A percentile compares a stretch with the other conserved stretches of the same genome.
phyloP scores from a whole-genome alignment of 495 filamentous ascomycete species.

The Aspergillus hancockii region DNA sequence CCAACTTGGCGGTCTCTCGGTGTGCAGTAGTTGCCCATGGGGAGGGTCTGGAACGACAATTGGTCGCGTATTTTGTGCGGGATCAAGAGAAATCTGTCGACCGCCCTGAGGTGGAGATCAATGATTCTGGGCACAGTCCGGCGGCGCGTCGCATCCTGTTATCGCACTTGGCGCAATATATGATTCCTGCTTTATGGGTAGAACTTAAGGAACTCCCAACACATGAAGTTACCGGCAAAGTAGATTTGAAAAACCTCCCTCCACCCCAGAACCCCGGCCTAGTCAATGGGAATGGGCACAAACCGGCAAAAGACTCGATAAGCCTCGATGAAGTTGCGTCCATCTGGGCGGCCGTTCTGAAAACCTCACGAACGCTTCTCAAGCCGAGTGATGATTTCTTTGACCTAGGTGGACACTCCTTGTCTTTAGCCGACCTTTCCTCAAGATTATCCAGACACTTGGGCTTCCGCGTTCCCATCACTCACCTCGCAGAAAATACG shows the following conservation, averaged over 20 bases:
- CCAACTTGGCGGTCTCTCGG: constrained; percentile 58
- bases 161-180: constrained; percentile 65
- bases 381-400: constrained; percentile 68
- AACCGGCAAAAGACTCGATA: constrained; percentile 51
- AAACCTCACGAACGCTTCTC: constrained; percentile 51
- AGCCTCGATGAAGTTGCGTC: constrained; percentile 55
- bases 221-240: constrained; percentile 67
- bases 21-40: constrained; percentile 63
- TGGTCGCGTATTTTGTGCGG: constrained; percentile 67
- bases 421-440: constrained; percentile 66
- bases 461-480: constrained; percentile 63
- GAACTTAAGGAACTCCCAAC: constrained; percentile 61
- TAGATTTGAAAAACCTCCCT: constrained; percentile 63
- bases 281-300: constrained; percentile 37
- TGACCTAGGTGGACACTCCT: constrained; percentile 68
- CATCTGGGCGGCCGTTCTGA: constrained; percentile 61
- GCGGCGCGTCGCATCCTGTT: constrained; percentile 55
- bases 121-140: constrained; percentile 61
- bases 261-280: constrained; percentile 45
- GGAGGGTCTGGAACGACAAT: constrained; percentile 63
- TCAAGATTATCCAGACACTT: constrained; percentile 57
- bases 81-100: constrained; percentile 54
- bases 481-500: constrained; percentile 60
- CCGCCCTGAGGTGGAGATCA: constrained; percentile 55
- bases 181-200: constrained; percentile 70